Evolutionary conservation across 129 eudicot genomes (phyloP).

Genomic region (Scalesia atractyloides): DNA sequence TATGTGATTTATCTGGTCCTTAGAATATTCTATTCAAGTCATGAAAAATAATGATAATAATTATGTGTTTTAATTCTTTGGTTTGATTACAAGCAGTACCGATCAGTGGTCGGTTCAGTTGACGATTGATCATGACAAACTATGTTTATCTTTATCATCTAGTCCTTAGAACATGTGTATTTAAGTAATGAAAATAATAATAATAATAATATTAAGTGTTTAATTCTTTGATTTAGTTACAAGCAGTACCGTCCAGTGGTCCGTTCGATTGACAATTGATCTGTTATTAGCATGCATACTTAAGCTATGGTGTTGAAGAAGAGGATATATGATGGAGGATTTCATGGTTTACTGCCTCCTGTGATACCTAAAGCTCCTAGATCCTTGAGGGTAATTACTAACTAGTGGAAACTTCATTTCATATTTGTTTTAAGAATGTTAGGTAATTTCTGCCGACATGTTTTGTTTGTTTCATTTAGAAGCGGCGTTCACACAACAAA

Average conservation of each 20-base stretch:
- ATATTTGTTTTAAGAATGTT: not conserved
- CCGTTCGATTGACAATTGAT: slow-evolving; percentile 34
- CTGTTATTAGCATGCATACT: slow-evolving; percentile 52
- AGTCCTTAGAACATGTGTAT: too few relatives aligned
- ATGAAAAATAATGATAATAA: slow-evolving; percentile 6
- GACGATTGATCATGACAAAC: slow-evolving; percentile 24
- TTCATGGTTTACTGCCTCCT: slow-evolving; percentile 63
- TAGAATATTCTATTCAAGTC: not conserved
- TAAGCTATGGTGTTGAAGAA: slow-evolving; percentile 82
- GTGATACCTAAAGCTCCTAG: slow-evolving; percentile 89
- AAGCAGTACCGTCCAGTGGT: slow-evolving; percentile 15
- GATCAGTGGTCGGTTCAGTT: slow-evolving; percentile 24
- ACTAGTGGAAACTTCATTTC: slow-evolving; percentile 3
- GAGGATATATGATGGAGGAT: slow-evolving; percentile 62
- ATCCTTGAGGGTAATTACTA: slow-evolving; percentile 85
- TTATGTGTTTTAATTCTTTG: not conserved
- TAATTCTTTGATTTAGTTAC: not conserved
- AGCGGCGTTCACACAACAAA: slow-evolving; percentile 42
- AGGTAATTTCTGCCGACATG: not conserved
- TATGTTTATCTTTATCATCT: too few relatives aligned
- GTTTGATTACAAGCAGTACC: not conserved
- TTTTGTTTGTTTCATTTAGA: slow-evolving; percentile 43
- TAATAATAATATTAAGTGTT: not conserved
- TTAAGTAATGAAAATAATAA: slow-evolving; percentile 2
- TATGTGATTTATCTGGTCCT: not conserved